Percentiles rank a stretch among this genome's conserved stretches.
These are phyloP conservation scores for Lyophyllum atratum DNA, from an alignment of 768 basidiomycete species.

Conservation along the genomic window DNA sequence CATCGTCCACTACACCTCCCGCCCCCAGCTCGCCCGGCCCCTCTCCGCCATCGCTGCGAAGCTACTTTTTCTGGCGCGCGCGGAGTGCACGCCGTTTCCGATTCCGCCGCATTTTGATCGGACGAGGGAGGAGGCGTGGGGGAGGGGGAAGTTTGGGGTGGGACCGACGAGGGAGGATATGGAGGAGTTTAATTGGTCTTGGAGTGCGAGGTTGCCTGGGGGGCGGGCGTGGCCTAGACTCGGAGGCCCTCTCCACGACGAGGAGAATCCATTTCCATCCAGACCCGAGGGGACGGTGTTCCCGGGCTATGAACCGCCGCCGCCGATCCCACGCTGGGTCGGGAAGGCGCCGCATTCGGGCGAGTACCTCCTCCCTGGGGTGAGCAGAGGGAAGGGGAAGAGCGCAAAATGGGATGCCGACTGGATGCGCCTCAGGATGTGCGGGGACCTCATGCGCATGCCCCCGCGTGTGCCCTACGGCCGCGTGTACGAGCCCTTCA, in stretches of 20 bases:
- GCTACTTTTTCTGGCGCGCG: slow-evolving; percentile 60
- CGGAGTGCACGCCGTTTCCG: slow-evolving; percentile 48
- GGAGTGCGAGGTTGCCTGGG: slow-evolving; percentile 31
- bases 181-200: slow-evolving; percentile 51
- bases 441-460: slow-evolving; percentile 26
- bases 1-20: slow-evolving; percentile 30
- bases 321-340: slow-evolving; percentile 9
- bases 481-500: slow-evolving; percentile 42
- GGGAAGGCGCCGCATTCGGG: slow-evolving; percentile 19
- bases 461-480: slow-evolving; percentile 19
- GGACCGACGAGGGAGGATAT: slow-evolving; percentile 62
- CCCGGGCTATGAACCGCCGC: neutral
- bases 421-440: slow-evolving; percentile 50
- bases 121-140: slow-evolving; percentile 26
- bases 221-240: neutral
- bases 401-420: slow-evolving; percentile 52
- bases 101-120: slow-evolving; percentile 41
- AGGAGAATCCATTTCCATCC: neutral
- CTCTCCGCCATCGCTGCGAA: slow-evolving; percentile 60
- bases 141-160: slow-evolving; percentile 21
- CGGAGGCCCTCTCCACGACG: too few species aligned
- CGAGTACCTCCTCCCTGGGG: neutral
- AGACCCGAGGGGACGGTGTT: neutral
- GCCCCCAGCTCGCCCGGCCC: slow-evolving; percentile 35
- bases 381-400: slow-evolving; percentile 4